phyloP scores from a whole-genome alignment of 805 yeast species.

The Nakazawaea ernobii region DNA sequence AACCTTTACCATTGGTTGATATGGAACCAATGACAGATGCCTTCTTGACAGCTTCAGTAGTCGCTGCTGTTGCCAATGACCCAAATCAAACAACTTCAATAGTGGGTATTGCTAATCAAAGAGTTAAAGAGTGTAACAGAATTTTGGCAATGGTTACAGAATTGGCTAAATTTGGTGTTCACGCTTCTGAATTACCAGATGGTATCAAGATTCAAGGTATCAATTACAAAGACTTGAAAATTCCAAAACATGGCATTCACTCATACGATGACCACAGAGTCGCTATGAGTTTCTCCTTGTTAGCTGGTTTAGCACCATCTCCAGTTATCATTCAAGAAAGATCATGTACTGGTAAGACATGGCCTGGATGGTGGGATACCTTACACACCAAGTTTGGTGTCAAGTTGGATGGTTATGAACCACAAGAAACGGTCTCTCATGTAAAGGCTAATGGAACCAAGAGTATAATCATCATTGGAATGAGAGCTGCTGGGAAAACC shows the following conservation, averaged over 20 bases:
- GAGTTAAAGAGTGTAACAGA: conserved; percentile 96
- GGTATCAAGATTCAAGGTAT: conserved; percentile 87
- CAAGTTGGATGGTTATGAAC: conserved; percentile 67
- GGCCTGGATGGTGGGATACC: conserved; percentile 99
- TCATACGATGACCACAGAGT: conserved; percentile 96
- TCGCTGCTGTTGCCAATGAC: conserved; percentile 83
- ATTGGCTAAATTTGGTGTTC: conserved; percentile 85
- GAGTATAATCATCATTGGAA: conserved; percentile 81
- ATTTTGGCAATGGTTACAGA: conserved; percentile 91
- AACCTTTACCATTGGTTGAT: conserved; percentile 71
- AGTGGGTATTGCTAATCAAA: conserved; percentile 94
- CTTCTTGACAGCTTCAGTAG: conserved; percentile 91
- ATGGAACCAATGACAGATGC: conserved; percentile 99
- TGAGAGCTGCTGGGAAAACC: conserved; percentile 97
- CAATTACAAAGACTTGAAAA: conserved; percentile 39
- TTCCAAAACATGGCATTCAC: conserved; percentile 59
- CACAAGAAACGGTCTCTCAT: conserved; percentile 21
- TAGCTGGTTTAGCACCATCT: conserved; percentile 60
- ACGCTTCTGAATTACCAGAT: conserved; percentile 79
- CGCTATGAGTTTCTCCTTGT: conserved; percentile 91
- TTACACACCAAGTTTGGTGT: conserved; percentile 65
- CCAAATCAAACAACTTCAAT: conserved; percentile 62
- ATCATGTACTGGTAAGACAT: conserved; percentile 91
- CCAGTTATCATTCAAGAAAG: conserved; percentile 79
- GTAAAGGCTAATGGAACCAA: conserved; percentile 34